Base-by-base conservation (phyloP, 805 yeast species). In the Candida ficus region DNA sequence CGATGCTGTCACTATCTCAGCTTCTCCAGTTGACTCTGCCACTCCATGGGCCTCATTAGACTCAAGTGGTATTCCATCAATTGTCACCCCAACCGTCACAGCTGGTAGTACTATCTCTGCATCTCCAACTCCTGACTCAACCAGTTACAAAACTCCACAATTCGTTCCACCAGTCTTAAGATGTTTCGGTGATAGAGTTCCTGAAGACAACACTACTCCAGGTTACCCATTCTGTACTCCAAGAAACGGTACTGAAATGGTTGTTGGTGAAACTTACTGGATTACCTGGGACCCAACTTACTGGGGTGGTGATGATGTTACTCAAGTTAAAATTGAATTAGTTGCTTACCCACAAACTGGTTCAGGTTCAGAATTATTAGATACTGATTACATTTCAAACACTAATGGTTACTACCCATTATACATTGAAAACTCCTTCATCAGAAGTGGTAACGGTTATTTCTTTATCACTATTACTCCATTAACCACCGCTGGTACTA, bases 221-320 rank as follows among this genome's bases (percentile, higher is more conserved):
- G 63, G 63, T 3, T 62, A 61, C 41, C 74, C 75, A 33, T 69
- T 70, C 58, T 70, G 75, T 49, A 55, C 69, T 17, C 57, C 60
- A 11, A 40, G 42, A 11, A 64, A 66, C 47, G 71, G 68, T 35
- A 59, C 74, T 8, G 74, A 69, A 50, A 50, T 67, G 37, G 58
- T 70, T n/a, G 65, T 64, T 30, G 75, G 73, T 29, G 71, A 70
- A 53, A 69, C 70, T 8, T 70, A 70, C 49, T 70, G 73, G 72
- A 52, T 68, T 43, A 69, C 74, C 13, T 69, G 74, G 74, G 73
- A 70, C 42, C 72, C 75, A 41, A 41, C 62, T 2, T 70, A 63
- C 50, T 70, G 67, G 65, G 63, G 63, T 23, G 64, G 68, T 23
- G 41, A 47, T 18, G 61, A 60, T 36, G 57, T 68, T 29, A 55